phyloP scores from a whole-genome alignment of 345 rosid genomes.

The Dipteronia dyeriana region DNA sequence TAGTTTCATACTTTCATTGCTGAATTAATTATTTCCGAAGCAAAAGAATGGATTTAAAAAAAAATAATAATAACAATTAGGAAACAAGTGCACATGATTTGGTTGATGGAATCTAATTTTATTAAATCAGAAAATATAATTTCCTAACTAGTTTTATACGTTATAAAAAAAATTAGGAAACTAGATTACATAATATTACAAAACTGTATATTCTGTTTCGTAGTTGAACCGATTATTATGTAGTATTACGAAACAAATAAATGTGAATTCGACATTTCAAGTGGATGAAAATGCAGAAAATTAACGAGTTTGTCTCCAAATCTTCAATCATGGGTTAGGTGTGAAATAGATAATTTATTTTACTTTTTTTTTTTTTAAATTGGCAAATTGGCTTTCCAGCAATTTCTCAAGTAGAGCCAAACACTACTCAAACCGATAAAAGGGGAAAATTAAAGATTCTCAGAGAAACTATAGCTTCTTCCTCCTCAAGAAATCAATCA shows the following conservation, averaged over 20 bases:
- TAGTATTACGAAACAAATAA: too few species aligned
- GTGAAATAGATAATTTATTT: background rate
- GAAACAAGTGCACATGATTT: conserved; percentile 12
- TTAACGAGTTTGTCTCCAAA: too few species aligned
- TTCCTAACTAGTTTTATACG: too few species aligned
- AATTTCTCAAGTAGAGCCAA: background rate
- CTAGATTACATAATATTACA: too few species aligned
- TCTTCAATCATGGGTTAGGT: too few species aligned
- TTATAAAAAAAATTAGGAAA: too few species aligned
- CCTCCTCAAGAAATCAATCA: conserved; percentile 2
- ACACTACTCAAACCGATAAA: background rate
- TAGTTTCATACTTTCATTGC: too few species aligned
- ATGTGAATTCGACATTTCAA: too few species aligned
- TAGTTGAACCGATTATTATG: too few species aligned
- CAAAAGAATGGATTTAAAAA: background rate
- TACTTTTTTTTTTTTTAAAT: conserved; percentile 8
- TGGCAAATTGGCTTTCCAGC: conserved; percentile 35
- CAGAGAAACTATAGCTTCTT: background rate
- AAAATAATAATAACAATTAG: background rate
- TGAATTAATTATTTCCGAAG: background rate
- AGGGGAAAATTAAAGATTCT: background rate
- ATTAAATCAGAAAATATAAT: background rate
- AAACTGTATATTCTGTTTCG: too few species aligned
- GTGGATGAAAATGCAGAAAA: background rate
- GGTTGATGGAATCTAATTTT: background rate